A percentile compares a stretch with the other conserved stretches of the same genome.
phyloP scores from a whole-genome alignment of 192 early-diverging fungal species.

The Borealophlyctis nickersoniae region DNA sequence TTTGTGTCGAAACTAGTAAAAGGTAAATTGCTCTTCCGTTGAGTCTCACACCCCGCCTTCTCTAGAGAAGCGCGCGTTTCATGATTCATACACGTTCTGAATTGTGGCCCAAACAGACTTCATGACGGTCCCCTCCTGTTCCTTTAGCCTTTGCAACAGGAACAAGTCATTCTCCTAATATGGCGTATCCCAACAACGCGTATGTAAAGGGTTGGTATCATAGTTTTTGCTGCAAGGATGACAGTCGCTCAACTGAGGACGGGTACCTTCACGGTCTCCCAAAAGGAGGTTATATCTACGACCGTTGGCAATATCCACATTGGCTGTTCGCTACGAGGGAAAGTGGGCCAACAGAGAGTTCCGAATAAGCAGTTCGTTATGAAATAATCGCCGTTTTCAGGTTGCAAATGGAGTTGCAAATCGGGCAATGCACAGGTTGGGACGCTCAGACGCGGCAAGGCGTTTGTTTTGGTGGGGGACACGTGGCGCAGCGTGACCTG shows the following conservation, averaged over 20 bases:
- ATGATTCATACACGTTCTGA: slow-evolving; percentile 78
- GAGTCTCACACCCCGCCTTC: no score
- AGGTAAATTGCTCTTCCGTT: neutral
- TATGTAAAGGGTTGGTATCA: neutral
- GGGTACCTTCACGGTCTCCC: slow-evolving; percentile 29
- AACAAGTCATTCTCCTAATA: slow-evolving; percentile 43
- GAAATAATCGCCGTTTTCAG: no score
- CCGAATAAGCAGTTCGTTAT: no score
- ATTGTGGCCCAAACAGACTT: slow-evolving; percentile 78
- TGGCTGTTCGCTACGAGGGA: no score
- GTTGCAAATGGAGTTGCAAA: no score
- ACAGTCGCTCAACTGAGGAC: no score
- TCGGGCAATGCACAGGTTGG: no score
- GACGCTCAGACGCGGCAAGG: no score
- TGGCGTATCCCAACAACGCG: neutral
- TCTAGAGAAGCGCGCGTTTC: no score
- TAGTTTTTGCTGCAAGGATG: neutral
- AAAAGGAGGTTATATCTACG: slow-evolving; percentile 22
- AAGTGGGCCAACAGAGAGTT: no score
- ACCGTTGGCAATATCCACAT: slow-evolving; percentile 14
- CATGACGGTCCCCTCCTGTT: slow-evolving; percentile 33
- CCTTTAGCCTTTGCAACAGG: slow-evolving; percentile 38
- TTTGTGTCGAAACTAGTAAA: slow-evolving; percentile 77
- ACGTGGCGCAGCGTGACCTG: no score
- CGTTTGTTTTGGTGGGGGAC: no score